Percentiles rank a stretch among this genome's conserved stretches.
Conservation (phyloP, 208 protist genomes). For the Acanthamoeba castellanii region DNA sequence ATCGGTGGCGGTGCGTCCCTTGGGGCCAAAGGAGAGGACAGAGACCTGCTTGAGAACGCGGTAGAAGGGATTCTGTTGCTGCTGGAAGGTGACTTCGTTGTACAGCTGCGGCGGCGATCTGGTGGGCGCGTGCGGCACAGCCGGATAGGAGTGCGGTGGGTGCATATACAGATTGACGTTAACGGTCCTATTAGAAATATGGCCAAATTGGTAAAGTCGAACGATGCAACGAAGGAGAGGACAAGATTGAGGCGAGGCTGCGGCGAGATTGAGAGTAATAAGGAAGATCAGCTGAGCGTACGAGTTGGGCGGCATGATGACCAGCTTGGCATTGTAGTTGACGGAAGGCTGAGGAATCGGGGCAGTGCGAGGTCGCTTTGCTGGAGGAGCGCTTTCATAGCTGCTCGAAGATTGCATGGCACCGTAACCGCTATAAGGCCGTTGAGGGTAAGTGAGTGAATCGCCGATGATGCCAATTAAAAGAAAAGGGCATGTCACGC, state of each 20-base stretch:
- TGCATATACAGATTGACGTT: background rate
- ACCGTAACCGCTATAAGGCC: background rate
- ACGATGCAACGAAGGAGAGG: background rate
- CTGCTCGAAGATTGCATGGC: background rate
- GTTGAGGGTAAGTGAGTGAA: background rate
- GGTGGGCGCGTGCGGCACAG: background rate
- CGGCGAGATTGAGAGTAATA: too few species aligned
- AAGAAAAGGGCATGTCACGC: background rate
- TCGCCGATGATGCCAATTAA: background rate
- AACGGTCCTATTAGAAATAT: background rate
- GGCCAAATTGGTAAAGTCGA: background rate
- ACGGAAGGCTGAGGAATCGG: background rate
- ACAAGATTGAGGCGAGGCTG: background rate
- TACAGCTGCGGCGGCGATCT: background rate
- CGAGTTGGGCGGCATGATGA: conserved; percentile 19
- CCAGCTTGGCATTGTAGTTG: background rate
- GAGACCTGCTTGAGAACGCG: conserved; percentile 20
- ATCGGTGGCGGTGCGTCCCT: background rate
- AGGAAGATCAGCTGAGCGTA: background rate
- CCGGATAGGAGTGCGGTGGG: background rate
- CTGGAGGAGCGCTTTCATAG: too few species aligned
- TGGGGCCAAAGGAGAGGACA: conserved; percentile 36
- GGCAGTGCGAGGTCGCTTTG: too few species aligned
- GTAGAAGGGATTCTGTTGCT: conserved; percentile 30
- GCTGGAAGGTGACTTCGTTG: background rate